These are phyloP conservation scores for Fallopia convolvulus DNA, from an alignment of 148 eudicot species.

Conservation along the genomic window DNA sequence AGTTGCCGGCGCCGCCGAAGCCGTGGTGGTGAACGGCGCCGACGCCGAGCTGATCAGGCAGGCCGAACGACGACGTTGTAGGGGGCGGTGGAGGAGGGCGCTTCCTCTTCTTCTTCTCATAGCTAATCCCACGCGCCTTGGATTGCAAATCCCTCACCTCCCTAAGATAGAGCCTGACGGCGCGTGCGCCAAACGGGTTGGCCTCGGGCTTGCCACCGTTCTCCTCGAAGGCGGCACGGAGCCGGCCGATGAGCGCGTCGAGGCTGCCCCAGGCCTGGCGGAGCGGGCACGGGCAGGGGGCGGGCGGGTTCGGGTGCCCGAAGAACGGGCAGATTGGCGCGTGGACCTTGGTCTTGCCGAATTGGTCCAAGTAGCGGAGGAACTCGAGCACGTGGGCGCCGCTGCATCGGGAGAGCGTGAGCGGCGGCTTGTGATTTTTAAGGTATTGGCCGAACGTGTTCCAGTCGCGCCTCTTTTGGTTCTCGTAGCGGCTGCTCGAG, in stretches of 20 bases:
- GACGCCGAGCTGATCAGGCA: neutral
- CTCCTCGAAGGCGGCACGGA: conserved; percentile 50
- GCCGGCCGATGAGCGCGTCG: conserved; percentile 53
- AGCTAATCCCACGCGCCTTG: conserved; percentile 52
- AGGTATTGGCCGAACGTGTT: conserved; percentile 53
- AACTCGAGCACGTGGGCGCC: conserved; percentile 56
- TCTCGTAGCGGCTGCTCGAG: conserved; percentile 38
- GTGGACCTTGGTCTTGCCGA: conserved; percentile 59
- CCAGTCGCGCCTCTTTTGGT: conserved; percentile 53
- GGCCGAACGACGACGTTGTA: conserved; percentile 3
- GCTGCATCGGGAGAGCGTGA: conserved; percentile 35
- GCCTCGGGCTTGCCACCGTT: conserved; percentile 43
- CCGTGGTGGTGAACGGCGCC: conserved; percentile 8
- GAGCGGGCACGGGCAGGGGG: conserved; percentile 51
- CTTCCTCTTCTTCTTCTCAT: conserved; percentile 54
- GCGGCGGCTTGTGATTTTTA: conserved; percentile 44
- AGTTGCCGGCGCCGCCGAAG: neutral
- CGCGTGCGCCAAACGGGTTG: conserved; percentile 56
- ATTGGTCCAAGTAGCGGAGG: conserved; percentile 48
- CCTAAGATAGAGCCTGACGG: conserved; percentile 45
- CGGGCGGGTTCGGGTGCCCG: conserved; percentile 54
- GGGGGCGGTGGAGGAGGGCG: conserved; percentile 19
- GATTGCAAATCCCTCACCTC: conserved; percentile 52
- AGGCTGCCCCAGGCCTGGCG: conserved; percentile 60
- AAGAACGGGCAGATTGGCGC: conserved; percentile 41